A percentile compares a stretch with the other conserved stretches of the same genome.
Evolutionary conservation across 768 basidiomycete species (phyloP).

Genomic region (Crassisporium funariophilum): DNA sequence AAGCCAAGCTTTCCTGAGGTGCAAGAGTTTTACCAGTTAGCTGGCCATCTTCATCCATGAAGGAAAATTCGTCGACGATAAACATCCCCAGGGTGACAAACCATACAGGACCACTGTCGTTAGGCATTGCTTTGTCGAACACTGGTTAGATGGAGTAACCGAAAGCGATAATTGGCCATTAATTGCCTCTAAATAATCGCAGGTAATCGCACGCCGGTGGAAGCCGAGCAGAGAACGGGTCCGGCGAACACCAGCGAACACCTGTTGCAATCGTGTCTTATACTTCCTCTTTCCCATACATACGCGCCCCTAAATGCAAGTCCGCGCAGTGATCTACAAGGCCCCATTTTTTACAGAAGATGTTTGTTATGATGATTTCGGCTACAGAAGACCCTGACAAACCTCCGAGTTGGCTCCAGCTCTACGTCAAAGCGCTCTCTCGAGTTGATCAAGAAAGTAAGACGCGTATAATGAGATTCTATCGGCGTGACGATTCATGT

Average conservation of each 20-base stretch:
- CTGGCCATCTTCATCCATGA: slow-evolving; percentile 55
- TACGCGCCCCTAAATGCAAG: slow-evolving; percentile 36
- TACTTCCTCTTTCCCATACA: slow-evolving; percentile 11
- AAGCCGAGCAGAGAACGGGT: no score
- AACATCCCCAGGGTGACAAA: slow-evolving; percentile 87
- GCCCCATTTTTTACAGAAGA: slow-evolving; percentile 42
- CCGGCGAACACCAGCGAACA: no score
- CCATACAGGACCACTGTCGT: slow-evolving; percentile 10
- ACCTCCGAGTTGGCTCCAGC: slow-evolving; percentile 37
- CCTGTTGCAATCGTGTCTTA: not conserved
- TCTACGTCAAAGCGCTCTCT: slow-evolving; percentile 64
- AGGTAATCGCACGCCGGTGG: not conserved
- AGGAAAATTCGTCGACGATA: slow-evolving; percentile 83
- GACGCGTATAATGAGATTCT: slow-evolving; percentile 63
- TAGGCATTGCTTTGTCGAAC: no score
- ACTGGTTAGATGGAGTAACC: no score
- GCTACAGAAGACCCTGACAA: not conserved
- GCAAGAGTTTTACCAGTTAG: slow-evolving; percentile 47
- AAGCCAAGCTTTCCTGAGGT: slow-evolving; percentile 49
- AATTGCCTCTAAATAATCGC: not conserved
- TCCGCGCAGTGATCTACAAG: slow-evolving; percentile 47
- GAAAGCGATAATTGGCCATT: slow-evolving; percentile 1
- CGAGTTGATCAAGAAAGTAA: slow-evolving; percentile 60
- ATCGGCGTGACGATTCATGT: slow-evolving; percentile 74
- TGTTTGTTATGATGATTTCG: slow-evolving; percentile 26